phyloP scores from a whole-genome alignment of 768 basidiomycete species.

The Cystofilobasidium bisporidii region DNA sequence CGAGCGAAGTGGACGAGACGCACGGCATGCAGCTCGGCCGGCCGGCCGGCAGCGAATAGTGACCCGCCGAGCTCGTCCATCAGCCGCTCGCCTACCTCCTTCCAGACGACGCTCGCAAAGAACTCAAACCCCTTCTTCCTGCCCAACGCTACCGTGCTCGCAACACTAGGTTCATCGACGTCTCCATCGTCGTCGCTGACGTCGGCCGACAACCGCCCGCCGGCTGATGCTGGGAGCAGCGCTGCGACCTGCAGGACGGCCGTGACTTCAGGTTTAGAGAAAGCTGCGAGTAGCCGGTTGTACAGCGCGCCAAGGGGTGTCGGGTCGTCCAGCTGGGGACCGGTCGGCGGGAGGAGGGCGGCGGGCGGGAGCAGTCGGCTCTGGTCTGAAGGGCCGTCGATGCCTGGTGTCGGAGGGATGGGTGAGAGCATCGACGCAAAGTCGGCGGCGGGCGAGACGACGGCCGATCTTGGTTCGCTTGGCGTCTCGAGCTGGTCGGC shows the following conservation, averaged over 20 bases:
- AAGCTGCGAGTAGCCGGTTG: neutral
- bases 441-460: slow-evolving; percentile 48
- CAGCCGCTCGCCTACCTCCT: slow-evolving; percentile 66
- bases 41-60: slow-evolving; percentile 85
- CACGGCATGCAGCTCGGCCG: slow-evolving; percentile 81
- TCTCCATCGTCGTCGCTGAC: slow-evolving; percentile 6
- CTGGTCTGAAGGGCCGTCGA: too few relatives aligned
- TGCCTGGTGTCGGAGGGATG: neutral
- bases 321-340: neutral
- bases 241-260: neutral
- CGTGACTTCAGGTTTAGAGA: slow-evolving; percentile 1
- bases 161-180: neutral
- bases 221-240: neutral
- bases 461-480: slow-evolving; percentile 43
- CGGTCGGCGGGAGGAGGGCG: too few relatives aligned
- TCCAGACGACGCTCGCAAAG: slow-evolving; percentile 80
- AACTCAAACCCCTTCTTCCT: slow-evolving; percentile 58
- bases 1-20: slow-evolving; percentile 29
- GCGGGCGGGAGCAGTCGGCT: neutral
- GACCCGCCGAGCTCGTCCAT: slow-evolving; percentile 71
- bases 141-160: neutral
- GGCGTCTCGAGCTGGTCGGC: slow-evolving; percentile 33
- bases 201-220: neutral
- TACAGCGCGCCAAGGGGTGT: neutral
- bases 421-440: too few relatives aligned